Conservation (phyloP, 345 rosid species). For the Pseudoturritis turrita region DNA sequence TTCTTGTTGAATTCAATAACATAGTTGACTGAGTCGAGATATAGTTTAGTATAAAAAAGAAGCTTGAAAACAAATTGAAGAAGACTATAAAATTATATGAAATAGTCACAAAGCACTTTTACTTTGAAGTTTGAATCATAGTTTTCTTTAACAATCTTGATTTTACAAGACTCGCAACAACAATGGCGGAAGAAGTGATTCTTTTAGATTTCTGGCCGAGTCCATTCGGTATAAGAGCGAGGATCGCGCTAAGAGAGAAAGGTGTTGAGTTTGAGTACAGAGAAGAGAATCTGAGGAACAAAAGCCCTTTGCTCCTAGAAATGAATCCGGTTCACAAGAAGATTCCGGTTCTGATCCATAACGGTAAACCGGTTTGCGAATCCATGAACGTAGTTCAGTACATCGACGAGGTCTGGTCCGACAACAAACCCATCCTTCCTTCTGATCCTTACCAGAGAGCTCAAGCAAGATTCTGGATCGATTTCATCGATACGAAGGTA, state of each 20-base stretch:
- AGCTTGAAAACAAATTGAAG: neutral
- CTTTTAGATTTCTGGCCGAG: slow-evolving; percentile 26
- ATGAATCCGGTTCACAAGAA: slow-evolving; percentile 29
- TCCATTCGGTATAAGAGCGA: slow-evolving; percentile 19
- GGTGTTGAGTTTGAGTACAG: slow-evolving; percentile 16
- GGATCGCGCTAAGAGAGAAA: slow-evolving; percentile 26
- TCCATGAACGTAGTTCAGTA: slow-evolving; percentile 25
- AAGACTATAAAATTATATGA: too few relatives aligned
- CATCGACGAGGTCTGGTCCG: slow-evolving; percentile 30
- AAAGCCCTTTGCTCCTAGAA: slow-evolving; percentile 14
- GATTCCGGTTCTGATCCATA: slow-evolving; percentile 31
- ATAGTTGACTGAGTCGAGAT: neutral
- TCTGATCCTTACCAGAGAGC: slow-evolving; percentile 29
- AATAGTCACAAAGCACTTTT: too few relatives aligned
- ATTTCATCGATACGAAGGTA: slow-evolving; percentile 29
- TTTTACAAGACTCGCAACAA: neutral
- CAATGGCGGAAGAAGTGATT: slow-evolving; percentile 25
- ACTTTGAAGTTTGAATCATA: neutral
- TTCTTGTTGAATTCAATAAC: neutral
- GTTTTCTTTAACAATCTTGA: neutral
- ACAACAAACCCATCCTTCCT: slow-evolving; percentile 8
- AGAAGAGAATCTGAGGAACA: slow-evolving; percentile 19
- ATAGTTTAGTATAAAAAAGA: too few relatives aligned
- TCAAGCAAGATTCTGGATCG: slow-evolving; percentile 33
- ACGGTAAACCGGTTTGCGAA: slow-evolving; percentile 28